A percentile compares a stretch with the other conserved stretches of the same genome.
phyloP scores from a whole-genome alignment of 495 filamentous ascomycete genomes.

The Hyaloscypha finlandica region DNA sequence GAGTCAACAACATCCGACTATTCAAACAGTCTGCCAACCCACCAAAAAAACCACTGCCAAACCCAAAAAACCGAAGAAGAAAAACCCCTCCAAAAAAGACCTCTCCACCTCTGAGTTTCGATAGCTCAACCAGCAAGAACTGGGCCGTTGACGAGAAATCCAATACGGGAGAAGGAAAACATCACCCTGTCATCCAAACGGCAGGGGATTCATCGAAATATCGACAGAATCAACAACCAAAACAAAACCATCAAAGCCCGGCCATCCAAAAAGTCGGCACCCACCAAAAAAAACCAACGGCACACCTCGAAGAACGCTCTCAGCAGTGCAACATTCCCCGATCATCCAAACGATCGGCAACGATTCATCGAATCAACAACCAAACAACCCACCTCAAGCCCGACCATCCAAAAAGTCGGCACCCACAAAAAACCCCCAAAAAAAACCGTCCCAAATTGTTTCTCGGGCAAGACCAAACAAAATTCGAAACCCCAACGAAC shows the following conservation, averaged over 20 bases:
- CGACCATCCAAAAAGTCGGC: too few species aligned
- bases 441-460: too few species aligned
- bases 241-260: too few species aligned
- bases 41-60: not conserved
- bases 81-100: not conserved
- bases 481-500: too few species aligned
- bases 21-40: not conserved
- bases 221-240: not conserved
- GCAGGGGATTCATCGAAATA: not conserved
- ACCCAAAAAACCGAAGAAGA: not conserved
- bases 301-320: too few species aligned
- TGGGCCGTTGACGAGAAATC: not conserved
- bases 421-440: too few species aligned
- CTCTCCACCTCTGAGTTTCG: not conserved
- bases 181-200: too few species aligned
- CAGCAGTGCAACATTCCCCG: not conserved
- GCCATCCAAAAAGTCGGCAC: too few species aligned
- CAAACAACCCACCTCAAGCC: too few species aligned
- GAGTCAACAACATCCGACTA: not conserved
- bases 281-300: too few species aligned
- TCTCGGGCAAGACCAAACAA: too few species aligned
- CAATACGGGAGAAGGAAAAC: too few species aligned
- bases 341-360: not conserved
- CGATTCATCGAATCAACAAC: not conserved
- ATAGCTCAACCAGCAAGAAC: not conserved